phyloP scores from a whole-genome alignment of 2,329 filamentous ascomycete species.

The Lojkania enalia region DNA sequence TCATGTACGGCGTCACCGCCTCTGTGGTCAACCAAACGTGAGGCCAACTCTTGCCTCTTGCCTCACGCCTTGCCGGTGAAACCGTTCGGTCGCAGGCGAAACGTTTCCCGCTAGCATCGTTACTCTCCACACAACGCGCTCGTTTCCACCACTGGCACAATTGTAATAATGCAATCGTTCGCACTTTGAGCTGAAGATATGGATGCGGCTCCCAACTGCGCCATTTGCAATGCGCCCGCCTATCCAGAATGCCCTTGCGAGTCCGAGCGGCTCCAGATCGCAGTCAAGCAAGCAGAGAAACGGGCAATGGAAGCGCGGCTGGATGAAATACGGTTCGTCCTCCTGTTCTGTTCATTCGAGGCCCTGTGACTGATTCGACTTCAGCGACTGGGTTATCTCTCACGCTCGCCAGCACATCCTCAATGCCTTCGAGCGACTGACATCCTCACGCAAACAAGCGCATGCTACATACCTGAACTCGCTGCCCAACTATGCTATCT shows the following conservation, averaged over 20 bases:
- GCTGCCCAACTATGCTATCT: constrained; percentile 52
- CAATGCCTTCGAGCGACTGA: constrained; percentile 48
- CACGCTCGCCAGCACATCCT: constrained; percentile 52
- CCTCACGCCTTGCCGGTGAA: constrained; percentile 24
- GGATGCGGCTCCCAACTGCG: constrained; percentile 46
- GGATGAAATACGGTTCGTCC: constrained; percentile 39
- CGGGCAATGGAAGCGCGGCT: constrained; percentile 43
- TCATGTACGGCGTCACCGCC: constrained; percentile 44
- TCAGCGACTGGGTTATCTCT: constrained; percentile 52
- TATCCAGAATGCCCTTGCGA: constrained; percentile 46
- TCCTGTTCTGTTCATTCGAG: background rate
- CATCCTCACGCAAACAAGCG: constrained; percentile 45
- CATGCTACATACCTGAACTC: constrained; percentile 50
- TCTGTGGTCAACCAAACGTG: constrained; percentile 30
- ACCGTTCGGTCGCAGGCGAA: constrained; percentile 21
- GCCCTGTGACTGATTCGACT: constrained; percentile 19
- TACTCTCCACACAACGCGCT: constrained; percentile 5
- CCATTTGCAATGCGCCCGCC: constrained; percentile 46
- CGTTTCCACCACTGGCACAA: constrained; percentile 1
- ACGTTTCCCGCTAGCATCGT: constrained; percentile 15
- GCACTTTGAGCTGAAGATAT: constrained; percentile 33
- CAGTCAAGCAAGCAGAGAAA: constrained; percentile 45
- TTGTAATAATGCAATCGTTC: constrained; percentile 27
- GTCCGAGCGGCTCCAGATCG: constrained; percentile 45
- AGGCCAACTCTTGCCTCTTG: constrained; percentile 24